Percentiles rank a stretch among this genome's conserved stretches.
Conservation (phyloP, 257 asterid species). For the Haberlea rhodopensis region DNA sequence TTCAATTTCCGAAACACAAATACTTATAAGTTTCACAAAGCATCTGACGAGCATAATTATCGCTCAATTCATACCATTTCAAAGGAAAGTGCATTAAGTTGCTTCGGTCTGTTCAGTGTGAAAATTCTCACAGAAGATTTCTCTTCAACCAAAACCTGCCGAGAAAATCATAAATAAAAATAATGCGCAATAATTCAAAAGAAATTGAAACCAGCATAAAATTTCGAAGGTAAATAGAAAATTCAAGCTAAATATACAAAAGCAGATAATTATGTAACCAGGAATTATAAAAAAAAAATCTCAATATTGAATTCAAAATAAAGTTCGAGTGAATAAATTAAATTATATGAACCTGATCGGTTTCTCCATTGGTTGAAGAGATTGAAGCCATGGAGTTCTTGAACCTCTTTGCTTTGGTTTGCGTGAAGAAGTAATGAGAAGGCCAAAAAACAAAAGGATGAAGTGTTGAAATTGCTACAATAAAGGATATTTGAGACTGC, state of each 20-base stretch:
- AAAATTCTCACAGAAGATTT: conserved; percentile 46
- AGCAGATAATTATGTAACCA: neutral
- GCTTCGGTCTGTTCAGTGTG: conserved; percentile 74
- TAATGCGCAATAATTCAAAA: neutral
- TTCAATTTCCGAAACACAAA: neutral
- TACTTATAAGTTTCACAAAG: conserved; percentile 2
- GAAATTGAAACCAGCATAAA: neutral
- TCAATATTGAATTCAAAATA: neutral
- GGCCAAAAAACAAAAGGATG: conserved; percentile 9
- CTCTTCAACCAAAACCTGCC: conserved; percentile 71
- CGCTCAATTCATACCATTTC: conserved; percentile 53
- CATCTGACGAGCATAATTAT: neutral
- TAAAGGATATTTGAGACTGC: neutral
- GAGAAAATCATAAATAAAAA: conserved; percentile 5
- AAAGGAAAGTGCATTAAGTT: conserved; percentile 72
- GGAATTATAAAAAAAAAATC: neutral
- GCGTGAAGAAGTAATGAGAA: neutral
- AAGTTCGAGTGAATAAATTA: conserved; percentile 15
- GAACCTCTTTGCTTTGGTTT: conserved; percentile 11
- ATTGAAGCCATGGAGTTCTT: conserved; percentile 36
- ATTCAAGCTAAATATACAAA: conserved; percentile 6
- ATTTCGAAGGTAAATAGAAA: conserved; percentile 8
- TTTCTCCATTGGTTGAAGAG: conserved; percentile 37
- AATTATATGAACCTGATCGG: conserved; percentile 44
- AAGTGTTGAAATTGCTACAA: neutral